These are phyloP conservation scores for Kalaharituber pfeilii DNA, from an alignment of 2,329 filamentous ascomycete genomes.

Conservation along the genomic window DNA sequence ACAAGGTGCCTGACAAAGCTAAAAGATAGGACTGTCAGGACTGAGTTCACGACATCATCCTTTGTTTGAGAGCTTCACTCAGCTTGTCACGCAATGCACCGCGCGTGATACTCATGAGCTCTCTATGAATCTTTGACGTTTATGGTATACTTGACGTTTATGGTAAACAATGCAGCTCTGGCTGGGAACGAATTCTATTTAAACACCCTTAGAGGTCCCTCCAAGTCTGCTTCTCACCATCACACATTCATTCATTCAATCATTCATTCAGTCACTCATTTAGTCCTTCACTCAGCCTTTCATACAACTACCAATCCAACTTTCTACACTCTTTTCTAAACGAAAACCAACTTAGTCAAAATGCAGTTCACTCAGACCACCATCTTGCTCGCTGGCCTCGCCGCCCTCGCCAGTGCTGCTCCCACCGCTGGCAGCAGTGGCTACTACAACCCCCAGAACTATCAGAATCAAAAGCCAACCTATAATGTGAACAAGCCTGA, in stretches of 20 bases:
- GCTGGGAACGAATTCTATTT: neutral
- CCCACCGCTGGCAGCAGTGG: neutral
- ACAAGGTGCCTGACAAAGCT: too few species aligned
- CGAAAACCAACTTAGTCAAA: neutral
- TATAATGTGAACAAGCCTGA: neutral
- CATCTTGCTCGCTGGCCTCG: neutral
- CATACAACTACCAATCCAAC: neutral
- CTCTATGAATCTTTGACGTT: neutral
- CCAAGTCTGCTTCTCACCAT: neutral
- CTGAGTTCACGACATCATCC: too few species aligned
- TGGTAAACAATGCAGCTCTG: too few species aligned
- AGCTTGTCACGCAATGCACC: neutral
- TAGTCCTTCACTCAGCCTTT: neutral
- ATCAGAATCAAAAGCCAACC: neutral
- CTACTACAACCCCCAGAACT: neutral
- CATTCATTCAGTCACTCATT: neutral
- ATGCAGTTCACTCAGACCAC: conserved; percentile 2
- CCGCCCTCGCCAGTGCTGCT: neutral
- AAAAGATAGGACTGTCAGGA: too few species aligned
- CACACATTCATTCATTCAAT: neutral
- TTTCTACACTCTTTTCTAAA: neutral
- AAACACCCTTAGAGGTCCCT: neutral
- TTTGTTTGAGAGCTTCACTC: neutral
- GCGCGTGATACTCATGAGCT: neutral
- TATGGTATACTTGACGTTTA: too few species aligned